These are phyloP conservation scores for Pseudofabraea citricarpa DNA, from an alignment of 2,329 filamentous ascomycete species.

Conservation along the genomic window DNA sequence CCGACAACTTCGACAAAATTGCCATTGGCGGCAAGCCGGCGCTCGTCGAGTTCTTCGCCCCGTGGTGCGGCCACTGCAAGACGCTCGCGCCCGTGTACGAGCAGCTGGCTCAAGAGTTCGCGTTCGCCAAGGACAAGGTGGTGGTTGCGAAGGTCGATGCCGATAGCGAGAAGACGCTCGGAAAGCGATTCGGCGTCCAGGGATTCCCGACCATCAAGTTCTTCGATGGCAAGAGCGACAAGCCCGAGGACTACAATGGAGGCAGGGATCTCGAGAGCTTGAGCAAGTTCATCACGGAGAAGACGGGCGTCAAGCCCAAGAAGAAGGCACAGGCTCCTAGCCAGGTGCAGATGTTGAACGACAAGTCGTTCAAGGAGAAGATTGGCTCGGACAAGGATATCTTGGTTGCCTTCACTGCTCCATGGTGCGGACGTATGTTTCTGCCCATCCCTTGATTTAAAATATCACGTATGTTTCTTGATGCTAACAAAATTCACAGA, in stretches of 20 bases:
- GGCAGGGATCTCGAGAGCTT: slow-evolving; percentile 86
- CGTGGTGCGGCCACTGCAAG: slow-evolving; percentile 99
- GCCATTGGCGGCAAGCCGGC: slow-evolving; percentile 92
- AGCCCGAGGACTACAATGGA: slow-evolving; percentile 78
- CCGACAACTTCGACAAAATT: slow-evolving; percentile 85
- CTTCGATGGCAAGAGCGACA: slow-evolving; percentile 92
- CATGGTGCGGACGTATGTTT: slow-evolving; percentile 88
- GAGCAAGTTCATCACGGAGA: slow-evolving; percentile 73
- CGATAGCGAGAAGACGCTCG: slow-evolving; percentile 79
- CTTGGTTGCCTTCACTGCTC: slow-evolving; percentile 93
- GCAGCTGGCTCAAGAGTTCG: slow-evolving; percentile 73
- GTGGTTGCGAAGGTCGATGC: slow-evolving; percentile 95
- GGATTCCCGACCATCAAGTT: slow-evolving; percentile 97
- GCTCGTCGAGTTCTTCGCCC: slow-evolving; percentile 96
- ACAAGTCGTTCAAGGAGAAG: slow-evolving; percentile 69
- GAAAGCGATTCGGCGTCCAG: slow-evolving; percentile 81
- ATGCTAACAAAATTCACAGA: slow-evolving; percentile 49
- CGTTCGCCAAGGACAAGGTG: slow-evolving; percentile 66
- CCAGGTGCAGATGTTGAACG: slow-evolving; percentile 73
- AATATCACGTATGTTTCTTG: no score
- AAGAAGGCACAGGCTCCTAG: slow-evolving; percentile 67
- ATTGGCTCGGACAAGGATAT: slow-evolving; percentile 86
- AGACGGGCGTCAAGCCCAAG: slow-evolving; percentile 80
- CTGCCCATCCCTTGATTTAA: not conserved
- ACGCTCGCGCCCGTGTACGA: slow-evolving; percentile 92